Conservation (phyloP, 768 basidiomycete species). For the Leccinum boreale region DNA sequence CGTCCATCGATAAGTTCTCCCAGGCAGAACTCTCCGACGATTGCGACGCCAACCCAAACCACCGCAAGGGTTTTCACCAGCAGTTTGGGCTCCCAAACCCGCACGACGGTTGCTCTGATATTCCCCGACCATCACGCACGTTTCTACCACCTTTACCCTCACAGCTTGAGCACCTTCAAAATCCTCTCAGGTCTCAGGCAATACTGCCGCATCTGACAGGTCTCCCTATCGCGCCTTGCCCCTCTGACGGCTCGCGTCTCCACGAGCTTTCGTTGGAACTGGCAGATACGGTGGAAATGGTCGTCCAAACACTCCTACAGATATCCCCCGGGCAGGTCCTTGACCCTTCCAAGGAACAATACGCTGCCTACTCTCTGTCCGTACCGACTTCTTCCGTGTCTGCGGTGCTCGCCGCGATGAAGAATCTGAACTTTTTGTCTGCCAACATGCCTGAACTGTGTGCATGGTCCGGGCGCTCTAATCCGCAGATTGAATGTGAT, state of each 20-base stretch:
- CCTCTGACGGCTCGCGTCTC: slow-evolving; percentile 36
- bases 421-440: slow-evolving; percentile 89
- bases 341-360: slow-evolving; percentile 91
- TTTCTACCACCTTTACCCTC: slow-evolving; percentile 79
- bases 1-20: slow-evolving; percentile 29
- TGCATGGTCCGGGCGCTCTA: slow-evolving; percentile 13
- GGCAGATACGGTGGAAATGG: slow-evolving; percentile 86
- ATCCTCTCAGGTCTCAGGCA: slow-evolving; percentile 50
- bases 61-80: slow-evolving; percentile 26
- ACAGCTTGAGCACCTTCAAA: slow-evolving; percentile 70
- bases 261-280: slow-evolving; percentile 80
- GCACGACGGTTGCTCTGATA: slow-evolving; percentile 26
- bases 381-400: slow-evolving; percentile 87
- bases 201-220: slow-evolving; percentile 9
- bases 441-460: slow-evolving; percentile 64
- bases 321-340: slow-evolving; percentile 87
- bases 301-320: slow-evolving; percentile 88
- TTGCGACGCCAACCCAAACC: slow-evolving; percentile 23
- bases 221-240: slow-evolving; percentile 17
- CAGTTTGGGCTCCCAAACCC: slow-evolving; percentile 16
- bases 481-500: slow-evolving; percentile 16
- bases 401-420: slow-evolving; percentile 88
- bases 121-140: slow-evolving; percentile 67
- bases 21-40: slow-evolving; percentile 33
- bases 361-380: slow-evolving; percentile 83